These are phyloP conservation scores for Dactylonectria estremocensis DNA, from an alignment of 2,329 filamentous ascomycete genomes.

Conservation along the genomic window DNA sequence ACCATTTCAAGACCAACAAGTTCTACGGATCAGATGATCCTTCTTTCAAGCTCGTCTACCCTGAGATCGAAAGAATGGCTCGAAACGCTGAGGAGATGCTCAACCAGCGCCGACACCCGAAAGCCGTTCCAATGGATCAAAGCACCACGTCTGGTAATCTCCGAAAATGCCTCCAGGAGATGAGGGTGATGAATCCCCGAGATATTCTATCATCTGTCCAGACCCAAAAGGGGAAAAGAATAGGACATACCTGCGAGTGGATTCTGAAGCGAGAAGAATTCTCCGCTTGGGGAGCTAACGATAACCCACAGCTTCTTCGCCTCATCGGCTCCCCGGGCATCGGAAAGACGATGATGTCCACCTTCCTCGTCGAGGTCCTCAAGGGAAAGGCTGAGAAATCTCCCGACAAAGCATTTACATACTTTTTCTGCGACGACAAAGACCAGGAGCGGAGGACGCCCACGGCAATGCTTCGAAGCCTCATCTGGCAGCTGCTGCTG, in stretches of 20 bases:
- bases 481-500: constrained; percentile 13
- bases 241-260: neutral
- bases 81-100: neutral
- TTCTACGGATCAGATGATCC: neutral
- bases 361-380: constrained; percentile 14
- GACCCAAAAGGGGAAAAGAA: neutral
- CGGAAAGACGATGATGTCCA: constrained; percentile 23
- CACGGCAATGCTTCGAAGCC: constrained; percentile 7
- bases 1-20: constrained; percentile 2
- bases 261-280: neutral
- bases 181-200: neutral
- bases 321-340: constrained; percentile 13
- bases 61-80: neutral
- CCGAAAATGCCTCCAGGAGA: neutral
- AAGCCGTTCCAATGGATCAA: neutral
- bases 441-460: constrained; percentile 4
- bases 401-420: neutral
- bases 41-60: neutral
- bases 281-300: neutral
- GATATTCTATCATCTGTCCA: neutral
- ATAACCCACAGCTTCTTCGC: neutral
- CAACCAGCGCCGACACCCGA: neutral
- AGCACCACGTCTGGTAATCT: neutral
- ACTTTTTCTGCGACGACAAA: constrained; percentile 20
- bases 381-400: neutral